phyloP scores from a whole-genome alignment of 208 protist genomes.

The Acanthamoeba quina region DNA sequence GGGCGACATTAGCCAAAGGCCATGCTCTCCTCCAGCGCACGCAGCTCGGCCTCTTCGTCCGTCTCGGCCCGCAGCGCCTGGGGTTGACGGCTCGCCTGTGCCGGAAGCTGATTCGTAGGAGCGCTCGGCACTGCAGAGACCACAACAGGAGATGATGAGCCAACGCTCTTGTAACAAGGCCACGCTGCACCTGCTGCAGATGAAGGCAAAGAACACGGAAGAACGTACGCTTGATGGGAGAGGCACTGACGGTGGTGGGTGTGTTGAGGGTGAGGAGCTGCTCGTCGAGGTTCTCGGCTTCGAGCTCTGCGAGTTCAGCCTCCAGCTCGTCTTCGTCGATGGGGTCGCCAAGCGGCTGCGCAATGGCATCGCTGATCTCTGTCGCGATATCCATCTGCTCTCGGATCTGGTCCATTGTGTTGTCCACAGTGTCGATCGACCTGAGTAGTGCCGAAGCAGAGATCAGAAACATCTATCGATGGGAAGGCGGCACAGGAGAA shows the following conservation, averaged over 20 bases:
- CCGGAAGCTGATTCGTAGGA: neutral
- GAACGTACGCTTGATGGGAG: neutral
- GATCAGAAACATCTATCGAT: neutral
- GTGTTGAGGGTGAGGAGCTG: constrained; percentile 24
- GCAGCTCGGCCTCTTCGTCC: constrained; percentile 36
- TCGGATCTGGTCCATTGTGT: constrained; percentile 42
- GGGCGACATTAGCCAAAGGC: neutral
- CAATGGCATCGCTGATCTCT: constrained; percentile 45
- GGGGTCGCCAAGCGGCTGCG: constrained; percentile 29
- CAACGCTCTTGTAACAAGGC: no score
- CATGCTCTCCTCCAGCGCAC: neutral
- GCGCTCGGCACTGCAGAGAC: constrained; percentile 14
- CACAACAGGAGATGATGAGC: neutral
- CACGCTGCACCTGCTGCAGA: no score
- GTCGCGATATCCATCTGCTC: constrained; percentile 56
- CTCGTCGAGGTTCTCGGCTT: constrained; percentile 3
- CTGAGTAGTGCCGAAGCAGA: neutral
- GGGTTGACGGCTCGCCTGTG: neutral
- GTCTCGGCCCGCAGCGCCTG: neutral
- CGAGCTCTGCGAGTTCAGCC: constrained; percentile 14
- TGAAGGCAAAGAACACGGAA: no score
- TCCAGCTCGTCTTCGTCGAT: constrained; percentile 41
- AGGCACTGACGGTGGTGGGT: neutral
- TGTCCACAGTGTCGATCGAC: constrained; percentile 21
- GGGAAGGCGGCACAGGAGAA: neutral